Evolutionary conservation across 768 basidiomycete species (phyloP).

Genomic region (Podaxis carcinomalis): DNA sequence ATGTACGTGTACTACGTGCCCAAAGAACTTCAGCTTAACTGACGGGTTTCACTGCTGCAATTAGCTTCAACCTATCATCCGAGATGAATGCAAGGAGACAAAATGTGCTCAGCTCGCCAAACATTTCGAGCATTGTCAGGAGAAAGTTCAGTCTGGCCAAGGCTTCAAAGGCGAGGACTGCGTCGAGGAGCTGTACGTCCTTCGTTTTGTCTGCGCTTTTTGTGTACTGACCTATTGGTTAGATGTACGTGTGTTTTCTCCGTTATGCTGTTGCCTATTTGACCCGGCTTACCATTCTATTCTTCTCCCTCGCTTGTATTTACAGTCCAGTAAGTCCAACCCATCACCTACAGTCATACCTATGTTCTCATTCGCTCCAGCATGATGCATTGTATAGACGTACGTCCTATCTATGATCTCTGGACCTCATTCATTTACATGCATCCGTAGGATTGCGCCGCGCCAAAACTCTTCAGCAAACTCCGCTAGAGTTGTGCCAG

Average conservation of each 20-base stretch:
- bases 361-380: slow-evolving; percentile 29
- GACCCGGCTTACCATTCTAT: not conserved
- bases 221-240: slow-evolving; percentile 7
- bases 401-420: slow-evolving; percentile 32
- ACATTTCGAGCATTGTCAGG: slow-evolving; percentile 89
- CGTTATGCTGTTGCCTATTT: not conserved
- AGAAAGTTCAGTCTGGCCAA: slow-evolving; percentile 78
- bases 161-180: slow-evolving; percentile 92
- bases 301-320: not conserved
- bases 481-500: slow-evolving; percentile 39
- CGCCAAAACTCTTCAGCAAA: slow-evolving; percentile 81
- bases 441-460: slow-evolving; percentile 47
- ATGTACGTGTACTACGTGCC: slow-evolving; percentile 47
- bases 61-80: slow-evolving; percentile 65
- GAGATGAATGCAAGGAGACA: slow-evolving; percentile 69
- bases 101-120: slow-evolving; percentile 67
- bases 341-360: not conserved
- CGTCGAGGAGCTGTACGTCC: slow-evolving; percentile 85
- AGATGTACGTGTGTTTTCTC: slow-evolving; percentile 28
- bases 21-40: not conserved
- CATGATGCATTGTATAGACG: slow-evolving; percentile 93
- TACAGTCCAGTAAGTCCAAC: slow-evolving; percentile 61
- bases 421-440: slow-evolving; percentile 28
- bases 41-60: not conserved
- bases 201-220: slow-evolving; percentile 14